Evolutionary conservation across 139 green algal genomes (phyloP).

Genomic region (Micractinium conductrix): DNA sequence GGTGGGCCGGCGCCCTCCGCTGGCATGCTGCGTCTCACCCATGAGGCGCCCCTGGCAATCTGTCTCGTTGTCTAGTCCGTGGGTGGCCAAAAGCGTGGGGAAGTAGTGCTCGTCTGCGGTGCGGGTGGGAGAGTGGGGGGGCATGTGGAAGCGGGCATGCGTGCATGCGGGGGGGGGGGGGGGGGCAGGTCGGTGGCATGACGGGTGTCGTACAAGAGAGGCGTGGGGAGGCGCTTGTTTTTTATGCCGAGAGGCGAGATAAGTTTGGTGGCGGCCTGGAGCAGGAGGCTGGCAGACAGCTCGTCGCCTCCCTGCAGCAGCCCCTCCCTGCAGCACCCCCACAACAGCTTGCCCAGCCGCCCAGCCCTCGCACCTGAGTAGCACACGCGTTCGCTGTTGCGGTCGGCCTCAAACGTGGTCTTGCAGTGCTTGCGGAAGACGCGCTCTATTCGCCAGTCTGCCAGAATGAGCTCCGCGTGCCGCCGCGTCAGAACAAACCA

Average conservation of each 20-base stretch:
- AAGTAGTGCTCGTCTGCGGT: slow-evolving; percentile 45
- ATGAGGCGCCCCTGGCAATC: slow-evolving; percentile 39
- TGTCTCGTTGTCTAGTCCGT: slow-evolving; percentile 35
- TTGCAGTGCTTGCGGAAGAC: slow-evolving; percentile 33
- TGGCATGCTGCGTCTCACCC: too few species aligned
- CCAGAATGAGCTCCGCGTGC: slow-evolving; percentile 16
- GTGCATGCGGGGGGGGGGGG: too few species aligned
- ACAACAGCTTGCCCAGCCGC: too few species aligned
- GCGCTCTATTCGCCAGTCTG: slow-evolving; percentile 6
- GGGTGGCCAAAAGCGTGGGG: slow-evolving; percentile 37
- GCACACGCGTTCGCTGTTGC: slow-evolving; percentile 10
- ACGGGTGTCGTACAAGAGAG: too few species aligned
- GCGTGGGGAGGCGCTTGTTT: too few species aligned
- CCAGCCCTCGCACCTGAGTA: slow-evolving; percentile 11
- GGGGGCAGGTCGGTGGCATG: too few species aligned
- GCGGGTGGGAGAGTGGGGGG: background rate
- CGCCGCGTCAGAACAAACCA: slow-evolving; percentile 40
- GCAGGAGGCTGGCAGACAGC: too few species aligned
- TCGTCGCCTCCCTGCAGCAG: too few species aligned
- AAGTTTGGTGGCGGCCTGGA: too few species aligned
- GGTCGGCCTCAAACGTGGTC: background rate
- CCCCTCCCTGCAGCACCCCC: too few species aligned
- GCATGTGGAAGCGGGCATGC: background rate
- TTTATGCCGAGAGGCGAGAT: too few species aligned
- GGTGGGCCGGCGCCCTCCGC: too few species aligned